phyloP scores from a whole-genome alignment of 768 basidiomycete genomes.

The Lenzites betulinus region DNA sequence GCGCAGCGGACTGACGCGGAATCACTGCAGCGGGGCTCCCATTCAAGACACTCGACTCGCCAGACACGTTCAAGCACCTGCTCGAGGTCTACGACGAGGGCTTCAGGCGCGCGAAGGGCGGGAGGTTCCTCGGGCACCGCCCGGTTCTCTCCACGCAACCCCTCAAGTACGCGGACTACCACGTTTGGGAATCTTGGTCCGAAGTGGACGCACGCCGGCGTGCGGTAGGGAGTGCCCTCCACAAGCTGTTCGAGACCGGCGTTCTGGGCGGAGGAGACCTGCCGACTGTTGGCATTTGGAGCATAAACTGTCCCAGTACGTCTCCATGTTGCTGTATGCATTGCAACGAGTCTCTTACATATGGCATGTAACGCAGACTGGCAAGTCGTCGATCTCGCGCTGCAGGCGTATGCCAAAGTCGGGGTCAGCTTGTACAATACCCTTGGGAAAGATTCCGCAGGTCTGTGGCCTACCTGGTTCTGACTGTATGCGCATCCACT shows the following conservation, averaged over 20 bases:
- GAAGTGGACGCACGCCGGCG: constrained; percentile 73
- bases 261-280: constrained; percentile 62
- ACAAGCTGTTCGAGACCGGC: constrained; percentile 63
- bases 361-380: constrained; percentile 64
- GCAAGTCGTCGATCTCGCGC: constrained; percentile 87
- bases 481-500: constrained; percentile 7
- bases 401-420: constrained; percentile 80
- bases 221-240: constrained; percentile 74
- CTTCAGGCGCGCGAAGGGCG: constrained; percentile 48
- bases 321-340: not conserved
- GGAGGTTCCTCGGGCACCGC: constrained; percentile 67
- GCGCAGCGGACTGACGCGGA: not conserved
- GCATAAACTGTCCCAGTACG: constrained; percentile 76
- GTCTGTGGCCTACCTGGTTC: constrained; percentile 44
- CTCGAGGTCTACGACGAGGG: constrained; percentile 71
- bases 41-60: constrained; percentile 49
- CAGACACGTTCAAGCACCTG: constrained; percentile 53
- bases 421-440: constrained; percentile 94
- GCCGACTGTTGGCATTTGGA: constrained; percentile 84
- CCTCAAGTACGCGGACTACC: constrained; percentile 66
- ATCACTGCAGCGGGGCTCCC: constrained; percentile 19
- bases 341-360: not conserved
- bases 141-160: constrained; percentile 64
- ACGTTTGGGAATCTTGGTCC: constrained; percentile 77
- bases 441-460: constrained; percentile 86